Conservation (phyloP, 148 eudicot genomes). For the Arbutus unedo region DNA sequence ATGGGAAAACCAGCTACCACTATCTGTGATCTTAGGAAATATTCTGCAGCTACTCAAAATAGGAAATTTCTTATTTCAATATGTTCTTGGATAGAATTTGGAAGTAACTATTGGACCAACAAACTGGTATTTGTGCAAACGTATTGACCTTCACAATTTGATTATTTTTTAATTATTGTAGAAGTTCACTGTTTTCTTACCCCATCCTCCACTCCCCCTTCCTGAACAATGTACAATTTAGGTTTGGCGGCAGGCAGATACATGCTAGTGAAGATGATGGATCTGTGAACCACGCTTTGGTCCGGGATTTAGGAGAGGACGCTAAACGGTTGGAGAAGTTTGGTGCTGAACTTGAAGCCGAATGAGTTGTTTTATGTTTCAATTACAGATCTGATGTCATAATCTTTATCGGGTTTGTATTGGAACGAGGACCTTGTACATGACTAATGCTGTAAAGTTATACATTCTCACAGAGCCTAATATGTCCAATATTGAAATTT, state of each 20-base stretch:
- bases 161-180: background rate
- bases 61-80: background rate
- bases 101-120: background rate
- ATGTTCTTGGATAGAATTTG: background rate
- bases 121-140: background rate
- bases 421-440: slow-evolving; percentile 9
- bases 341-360: slow-evolving; percentile 88
- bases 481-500: slow-evolving; percentile 1
- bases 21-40: background rate
- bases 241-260: slow-evolving; percentile 89
- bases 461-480: background rate
- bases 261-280: slow-evolving; percentile 86
- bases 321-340: slow-evolving; percentile 74
- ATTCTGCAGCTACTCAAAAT: background rate
- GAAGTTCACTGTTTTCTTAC: background rate
- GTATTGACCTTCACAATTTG: background rate
- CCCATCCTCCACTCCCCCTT: background rate
- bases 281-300: slow-evolving; percentile 60
- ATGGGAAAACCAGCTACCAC: background rate
- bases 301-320: slow-evolving; percentile 66
- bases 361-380: slow-evolving; percentile 20
- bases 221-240: slow-evolving; percentile 19
- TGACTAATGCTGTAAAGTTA: background rate
- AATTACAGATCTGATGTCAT: too few relatives aligned
- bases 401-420: background rate